Conservation (phyloP, 805 yeast genomes). For the Candida parachauliodes region DNA sequence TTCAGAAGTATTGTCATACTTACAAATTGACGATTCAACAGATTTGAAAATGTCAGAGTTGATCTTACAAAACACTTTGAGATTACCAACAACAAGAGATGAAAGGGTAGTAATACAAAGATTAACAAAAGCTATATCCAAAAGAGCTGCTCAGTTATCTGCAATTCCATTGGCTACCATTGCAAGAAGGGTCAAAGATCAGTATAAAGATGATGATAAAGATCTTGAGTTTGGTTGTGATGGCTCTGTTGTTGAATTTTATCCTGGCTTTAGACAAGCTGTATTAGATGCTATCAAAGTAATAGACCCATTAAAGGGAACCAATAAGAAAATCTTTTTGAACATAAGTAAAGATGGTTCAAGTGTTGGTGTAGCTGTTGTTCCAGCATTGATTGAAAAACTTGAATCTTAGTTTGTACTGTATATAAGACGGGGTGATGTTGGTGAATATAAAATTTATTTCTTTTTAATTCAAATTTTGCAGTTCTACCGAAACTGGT, state of each 20-base stretch:
- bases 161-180: constrained; percentile 90
- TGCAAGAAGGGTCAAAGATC: constrained; percentile 61
- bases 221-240: constrained; percentile 94
- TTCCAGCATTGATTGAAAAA: constrained; percentile 5
- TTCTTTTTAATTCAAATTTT: background rate
- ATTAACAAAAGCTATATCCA: constrained; percentile 74
- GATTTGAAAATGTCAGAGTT: constrained; percentile 68
- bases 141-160: constrained; percentile 85
- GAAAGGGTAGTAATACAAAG: constrained; percentile 75
- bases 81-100: constrained; percentile 63
- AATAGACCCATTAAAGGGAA: constrained; percentile 69
- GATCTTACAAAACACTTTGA: constrained; percentile 59
- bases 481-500: constrained; percentile 3
- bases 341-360: constrained; percentile 92
- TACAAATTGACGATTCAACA: constrained; percentile 81
- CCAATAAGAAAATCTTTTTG: constrained; percentile 70
- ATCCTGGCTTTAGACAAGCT: constrained; percentile 83
- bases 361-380: constrained; percentile 89
- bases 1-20: constrained; percentile 79
- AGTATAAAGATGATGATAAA: constrained; percentile 45
- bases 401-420: too few species aligned
- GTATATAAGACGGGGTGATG: too few species aligned
- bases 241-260: constrained; percentile 90
- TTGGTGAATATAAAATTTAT: background rate
- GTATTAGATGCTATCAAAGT: constrained; percentile 73